Evolutionary conservation across 1,284 basidiomycete genomes (phyloP).

Genomic region (Psilocybe mexicana): DNA sequence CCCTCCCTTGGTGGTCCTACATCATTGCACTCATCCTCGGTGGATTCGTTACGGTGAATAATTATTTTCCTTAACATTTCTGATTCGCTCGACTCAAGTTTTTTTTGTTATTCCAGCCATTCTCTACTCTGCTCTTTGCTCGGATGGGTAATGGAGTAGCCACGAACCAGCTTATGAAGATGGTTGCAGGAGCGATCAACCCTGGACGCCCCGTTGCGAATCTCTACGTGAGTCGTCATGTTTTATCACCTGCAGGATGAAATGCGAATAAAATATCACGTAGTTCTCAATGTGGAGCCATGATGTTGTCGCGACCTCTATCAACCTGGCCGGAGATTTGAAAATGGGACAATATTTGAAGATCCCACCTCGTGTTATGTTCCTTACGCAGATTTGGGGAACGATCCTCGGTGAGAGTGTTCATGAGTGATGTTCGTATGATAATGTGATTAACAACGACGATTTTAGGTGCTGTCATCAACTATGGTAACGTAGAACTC

Average conservation of each 20-base stretch:
- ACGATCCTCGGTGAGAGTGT: slow-evolving; percentile 52
- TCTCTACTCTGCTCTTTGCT: slow-evolving; percentile 43
- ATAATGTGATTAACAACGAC: background rate
- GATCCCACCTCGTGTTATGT: slow-evolving; percentile 72
- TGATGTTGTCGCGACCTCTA: slow-evolving; percentile 54
- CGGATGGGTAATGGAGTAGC: slow-evolving; percentile 61
- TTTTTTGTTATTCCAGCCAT: slow-evolving; percentile 28
- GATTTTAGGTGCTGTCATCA: slow-evolving; percentile 36
- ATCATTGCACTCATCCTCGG: slow-evolving; percentile 47
- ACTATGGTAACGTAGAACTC: slow-evolving; percentile 32
- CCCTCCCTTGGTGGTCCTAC: slow-evolving; percentile 65
- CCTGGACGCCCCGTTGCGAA: slow-evolving; percentile 68
- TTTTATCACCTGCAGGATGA: no score
- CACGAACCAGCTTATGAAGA: slow-evolving; percentile 64
- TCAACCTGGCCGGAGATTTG: slow-evolving; percentile 55
- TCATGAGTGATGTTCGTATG: background rate
- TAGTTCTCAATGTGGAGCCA: slow-evolving; percentile 69
- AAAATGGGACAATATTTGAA: slow-evolving; percentile 81
- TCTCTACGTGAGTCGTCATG: slow-evolving; percentile 61
- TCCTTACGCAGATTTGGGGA: slow-evolving; percentile 67
- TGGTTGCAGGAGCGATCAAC: slow-evolving; percentile 63
- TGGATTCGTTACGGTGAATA: slow-evolving; percentile 38
- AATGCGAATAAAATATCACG: no score
- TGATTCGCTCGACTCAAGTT: background rate
- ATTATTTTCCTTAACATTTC: background rate